These are phyloP conservation scores for Phytopythium ostracodes DNA, from an alignment of 352 stramenopile genomes.

Conservation along the genomic window DNA sequence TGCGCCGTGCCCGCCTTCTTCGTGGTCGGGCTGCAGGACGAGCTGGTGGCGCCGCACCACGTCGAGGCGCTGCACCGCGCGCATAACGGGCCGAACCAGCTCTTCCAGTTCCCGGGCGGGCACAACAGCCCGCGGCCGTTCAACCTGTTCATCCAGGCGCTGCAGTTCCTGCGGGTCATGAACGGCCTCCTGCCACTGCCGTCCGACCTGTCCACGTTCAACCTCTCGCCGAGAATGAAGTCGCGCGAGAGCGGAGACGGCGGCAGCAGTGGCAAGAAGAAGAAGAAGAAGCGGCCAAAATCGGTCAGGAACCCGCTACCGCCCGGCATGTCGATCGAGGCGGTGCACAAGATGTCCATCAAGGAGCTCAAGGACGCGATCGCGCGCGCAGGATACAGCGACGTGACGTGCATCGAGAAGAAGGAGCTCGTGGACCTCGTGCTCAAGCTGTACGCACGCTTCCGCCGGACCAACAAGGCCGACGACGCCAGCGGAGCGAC, in stretches of 20 bases:
- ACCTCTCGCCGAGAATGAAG: slow-evolving; percentile 24
- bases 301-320: slow-evolving; percentile 67
- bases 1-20: slow-evolving; percentile 75
- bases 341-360: slow-evolving; percentile 65
- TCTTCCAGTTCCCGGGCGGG: slow-evolving; percentile 75
- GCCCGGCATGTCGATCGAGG: slow-evolving; percentile 47
- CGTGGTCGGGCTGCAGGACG: slow-evolving; percentile 67
- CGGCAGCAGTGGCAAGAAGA: slow-evolving; percentile 15
- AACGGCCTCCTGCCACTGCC: slow-evolving; percentile 64
- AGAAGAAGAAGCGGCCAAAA: slow-evolving; percentile 24
- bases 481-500: slow-evolving; percentile 10
- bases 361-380: slow-evolving; percentile 81
- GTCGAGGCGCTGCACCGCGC: slow-evolving; percentile 66
- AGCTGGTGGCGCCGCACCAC: slow-evolving; percentile 75
- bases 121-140: slow-evolving; percentile 77
- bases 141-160: slow-evolving; percentile 74
- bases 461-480: slow-evolving; percentile 45
- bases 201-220: slow-evolving; percentile 47
- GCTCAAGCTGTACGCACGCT: slow-evolving; percentile 70
- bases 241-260: slow-evolving; percentile 1
- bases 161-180: slow-evolving; percentile 82
- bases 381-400: slow-evolving; percentile 60
- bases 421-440: slow-evolving; percentile 80
- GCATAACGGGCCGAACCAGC: slow-evolving; percentile 74
- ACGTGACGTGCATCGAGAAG: slow-evolving; percentile 79